Evolutionary conservation across 169 alveolate genomes (phyloP).

Genomic region (Plasmodium gonderi): DNA sequence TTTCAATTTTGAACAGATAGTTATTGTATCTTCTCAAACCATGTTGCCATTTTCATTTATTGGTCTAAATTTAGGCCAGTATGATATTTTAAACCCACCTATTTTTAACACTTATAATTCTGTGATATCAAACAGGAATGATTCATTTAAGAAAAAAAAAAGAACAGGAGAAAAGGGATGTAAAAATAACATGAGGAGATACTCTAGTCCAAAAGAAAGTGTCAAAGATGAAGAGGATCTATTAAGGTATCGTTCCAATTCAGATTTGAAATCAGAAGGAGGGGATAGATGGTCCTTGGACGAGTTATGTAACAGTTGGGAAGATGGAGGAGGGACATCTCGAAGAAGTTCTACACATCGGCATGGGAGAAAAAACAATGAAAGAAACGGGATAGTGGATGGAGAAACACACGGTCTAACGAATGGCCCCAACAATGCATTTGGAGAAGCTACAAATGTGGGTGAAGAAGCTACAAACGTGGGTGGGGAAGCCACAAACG

Average conservation of each 20-base stretch:
- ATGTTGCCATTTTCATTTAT: constrained; percentile 83
- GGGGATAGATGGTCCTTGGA: neutral
- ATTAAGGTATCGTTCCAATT: neutral
- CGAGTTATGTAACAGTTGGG: neutral
- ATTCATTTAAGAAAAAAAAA: neutral
- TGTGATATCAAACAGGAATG: neutral
- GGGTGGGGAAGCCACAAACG: neutral
- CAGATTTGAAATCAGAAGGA: neutral
- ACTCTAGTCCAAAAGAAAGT: neutral
- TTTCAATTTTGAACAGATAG: constrained; percentile 76
- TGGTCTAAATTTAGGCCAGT: constrained; percentile 80
- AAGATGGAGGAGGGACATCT: neutral
- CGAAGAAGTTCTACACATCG: too few relatives aligned
- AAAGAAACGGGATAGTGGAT: neutral
- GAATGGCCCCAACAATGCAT: too few relatives aligned
- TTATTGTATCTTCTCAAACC: constrained; percentile 86
- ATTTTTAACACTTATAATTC: neutral
- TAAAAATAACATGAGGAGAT: neutral
- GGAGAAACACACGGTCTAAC: too few relatives aligned
- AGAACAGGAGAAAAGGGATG: neutral
- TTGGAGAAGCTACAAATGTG: too few relatives aligned
- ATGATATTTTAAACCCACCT: constrained; percentile 72
- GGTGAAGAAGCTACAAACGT: too few relatives aligned
- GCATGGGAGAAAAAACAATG: neutral
- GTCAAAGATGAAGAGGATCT: neutral